phyloP scores from a whole-genome alignment of 768 basidiomycete genomes.

The Boletus rex-veris region DNA sequence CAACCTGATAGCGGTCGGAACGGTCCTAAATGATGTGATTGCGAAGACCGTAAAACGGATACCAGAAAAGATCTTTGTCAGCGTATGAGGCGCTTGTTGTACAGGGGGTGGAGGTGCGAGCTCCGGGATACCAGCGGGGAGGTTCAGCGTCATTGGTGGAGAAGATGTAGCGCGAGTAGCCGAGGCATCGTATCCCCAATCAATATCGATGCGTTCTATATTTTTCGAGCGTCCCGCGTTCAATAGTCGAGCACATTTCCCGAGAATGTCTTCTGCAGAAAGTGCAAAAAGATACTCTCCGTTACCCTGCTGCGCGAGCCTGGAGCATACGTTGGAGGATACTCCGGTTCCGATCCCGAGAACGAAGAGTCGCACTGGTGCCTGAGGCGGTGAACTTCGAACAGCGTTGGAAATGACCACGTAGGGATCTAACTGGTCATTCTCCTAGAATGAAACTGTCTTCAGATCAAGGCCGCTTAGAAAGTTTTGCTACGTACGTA shows the following conservation, averaged over 20 bases:
- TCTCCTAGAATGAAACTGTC: not conserved
- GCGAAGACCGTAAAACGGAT: conserved; percentile 35
- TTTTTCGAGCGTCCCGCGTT: conserved; percentile 47
- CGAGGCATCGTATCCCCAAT: conserved; percentile 41
- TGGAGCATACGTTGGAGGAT: conserved; percentile 49
- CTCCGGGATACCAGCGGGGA: conserved; percentile 9
- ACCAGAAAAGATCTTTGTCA: conserved; percentile 33
- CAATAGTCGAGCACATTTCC: conserved; percentile 49
- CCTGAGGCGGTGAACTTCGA: conserved; percentile 20
- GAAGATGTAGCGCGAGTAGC: not conserved
- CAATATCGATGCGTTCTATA: conserved; percentile 43
- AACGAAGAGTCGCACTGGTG: conserved; percentile 49
- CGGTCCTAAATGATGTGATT: conserved; percentile 19
- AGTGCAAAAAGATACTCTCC: conserved; percentile 49
- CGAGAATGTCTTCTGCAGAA: conserved; percentile 42
- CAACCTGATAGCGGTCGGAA: conserved; percentile 30
- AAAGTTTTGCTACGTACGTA: conserved; percentile 5
- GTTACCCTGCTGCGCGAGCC: conserved; percentile 52
- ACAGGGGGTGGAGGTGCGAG: conserved; percentile 36
- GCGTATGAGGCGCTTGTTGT: conserved; percentile 32
- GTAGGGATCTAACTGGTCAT: conserved; percentile 17
- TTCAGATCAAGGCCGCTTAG: not conserved
- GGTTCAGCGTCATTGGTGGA: conserved; percentile 16
- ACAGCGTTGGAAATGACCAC: conserved; percentile 32
- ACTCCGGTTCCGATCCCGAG: conserved; percentile 54